A percentile compares a stretch with the other conserved stretches of the same genome.
phyloP scores from a whole-genome alignment of 2,329 filamentous ascomycete genomes.

The Exophiala sp. region DNA sequence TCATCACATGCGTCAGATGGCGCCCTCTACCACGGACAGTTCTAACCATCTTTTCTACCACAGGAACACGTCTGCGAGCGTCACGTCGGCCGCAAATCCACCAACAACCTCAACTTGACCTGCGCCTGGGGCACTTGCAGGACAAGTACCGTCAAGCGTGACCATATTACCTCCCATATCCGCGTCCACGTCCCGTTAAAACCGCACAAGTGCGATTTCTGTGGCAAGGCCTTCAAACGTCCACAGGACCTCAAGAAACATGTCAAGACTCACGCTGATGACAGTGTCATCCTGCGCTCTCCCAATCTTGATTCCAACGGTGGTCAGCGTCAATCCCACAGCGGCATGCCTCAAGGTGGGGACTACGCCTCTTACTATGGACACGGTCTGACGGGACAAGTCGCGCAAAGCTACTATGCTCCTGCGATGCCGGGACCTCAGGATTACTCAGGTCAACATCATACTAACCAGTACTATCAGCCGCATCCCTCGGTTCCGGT shows the following conservation, averaged over 20 bases:
- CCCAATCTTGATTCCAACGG: slow-evolving; percentile 50
- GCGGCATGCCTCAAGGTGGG: slow-evolving; percentile 27
- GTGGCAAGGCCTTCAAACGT: slow-evolving; percentile 97
- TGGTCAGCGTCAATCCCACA: slow-evolving; percentile 35
- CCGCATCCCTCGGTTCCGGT: slow-evolving; percentile 25
- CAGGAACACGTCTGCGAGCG: slow-evolving; percentile 97
- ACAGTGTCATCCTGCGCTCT: slow-evolving; percentile 68
- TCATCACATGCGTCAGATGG: too few species aligned
- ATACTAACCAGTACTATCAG: slow-evolving; percentile 30
- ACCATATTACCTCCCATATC: slow-evolving; percentile 98
- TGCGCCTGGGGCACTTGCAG: slow-evolving; percentile 96
- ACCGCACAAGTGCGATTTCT: slow-evolving; percentile 98
- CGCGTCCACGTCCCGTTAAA: slow-evolving; percentile 98
- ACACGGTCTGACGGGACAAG: slow-evolving; percentile 26
- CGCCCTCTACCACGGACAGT: too few species aligned
- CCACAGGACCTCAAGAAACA: slow-evolving; percentile 99
- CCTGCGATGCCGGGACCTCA: slow-evolving; percentile 27
- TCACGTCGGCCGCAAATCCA: slow-evolving; percentile 97
- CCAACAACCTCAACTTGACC: slow-evolving; percentile 94
- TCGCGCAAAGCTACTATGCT: slow-evolving; percentile 28
- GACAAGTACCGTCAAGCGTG: slow-evolving; percentile 95
- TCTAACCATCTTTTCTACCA: slow-evolving; percentile 15
- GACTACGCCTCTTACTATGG: slow-evolving; percentile 29
- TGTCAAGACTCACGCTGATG: slow-evolving; percentile 96
- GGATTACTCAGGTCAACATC: slow-evolving; percentile 29